phyloP scores from a whole-genome alignment of 1,139 yeast species.

The Scheffersomyces illinoinensis region DNA sequence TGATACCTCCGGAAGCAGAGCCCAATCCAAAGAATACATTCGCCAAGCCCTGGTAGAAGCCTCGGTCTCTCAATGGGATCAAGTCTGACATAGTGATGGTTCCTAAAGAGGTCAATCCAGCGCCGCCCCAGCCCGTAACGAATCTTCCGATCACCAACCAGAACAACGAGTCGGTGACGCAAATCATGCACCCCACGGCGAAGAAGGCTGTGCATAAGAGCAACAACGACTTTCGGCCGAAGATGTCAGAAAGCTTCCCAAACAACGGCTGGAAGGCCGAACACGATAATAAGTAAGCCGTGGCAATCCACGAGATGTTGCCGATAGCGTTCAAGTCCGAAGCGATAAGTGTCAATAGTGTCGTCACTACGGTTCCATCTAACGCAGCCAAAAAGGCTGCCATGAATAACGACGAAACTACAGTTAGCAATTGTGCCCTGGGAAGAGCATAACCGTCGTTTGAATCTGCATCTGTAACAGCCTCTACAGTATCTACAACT shows the following conservation, averaged over 20 bases:
- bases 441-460: slow-evolving; percentile 37
- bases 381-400: slow-evolving; percentile 45
- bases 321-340: slow-evolving; percentile 43
- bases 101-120: slow-evolving; percentile 52
- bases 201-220: slow-evolving; percentile 37
- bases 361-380: slow-evolving; percentile 47
- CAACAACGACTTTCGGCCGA: slow-evolving; percentile 62
- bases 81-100: slow-evolving; percentile 55
- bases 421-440: slow-evolving; percentile 26
- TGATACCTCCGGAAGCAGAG: slow-evolving; percentile 65
- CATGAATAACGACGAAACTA: slow-evolving; percentile 38
- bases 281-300: slow-evolving; percentile 39
- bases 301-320: slow-evolving; percentile 50
- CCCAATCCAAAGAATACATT: slow-evolving; percentile 70
- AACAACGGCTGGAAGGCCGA: slow-evolving; percentile 67
- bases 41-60: slow-evolving; percentile 56
- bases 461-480: background rate
- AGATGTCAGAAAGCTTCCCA: slow-evolving; percentile 84
- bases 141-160: slow-evolving; percentile 59
- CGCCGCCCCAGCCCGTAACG: slow-evolving; percentile 59
- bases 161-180: slow-evolving; percentile 40
- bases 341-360: slow-evolving; percentile 43
- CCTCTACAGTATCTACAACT: slow-evolving; percentile 4
- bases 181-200: slow-evolving; percentile 41
- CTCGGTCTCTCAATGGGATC: slow-evolving; percentile 53